Conservation (phyloP, 2,329 filamentous ascomycete genomes). For the Diaporthe sp. region DNA sequence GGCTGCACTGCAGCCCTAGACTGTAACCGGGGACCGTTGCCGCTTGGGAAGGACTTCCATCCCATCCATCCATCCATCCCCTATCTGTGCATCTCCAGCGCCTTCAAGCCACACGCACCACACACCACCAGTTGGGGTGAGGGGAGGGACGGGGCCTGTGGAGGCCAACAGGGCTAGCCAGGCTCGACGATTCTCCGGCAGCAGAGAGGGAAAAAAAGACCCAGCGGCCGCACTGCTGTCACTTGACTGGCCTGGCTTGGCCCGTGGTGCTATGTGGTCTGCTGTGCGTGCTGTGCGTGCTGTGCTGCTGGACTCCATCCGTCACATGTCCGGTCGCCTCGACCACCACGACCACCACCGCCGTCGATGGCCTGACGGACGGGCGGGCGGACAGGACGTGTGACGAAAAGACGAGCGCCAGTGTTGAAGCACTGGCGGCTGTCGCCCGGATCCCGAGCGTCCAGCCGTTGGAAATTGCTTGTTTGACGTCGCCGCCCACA, state of each 20-base stretch:
- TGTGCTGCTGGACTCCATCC: constrained; percentile 7
- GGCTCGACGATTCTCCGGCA: constrained; percentile 30
- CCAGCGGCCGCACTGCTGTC: constrained; percentile 23
- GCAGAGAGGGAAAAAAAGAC: not conserved
- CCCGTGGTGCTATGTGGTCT: constrained; percentile 11
- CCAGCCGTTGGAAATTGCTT: constrained; percentile 25
- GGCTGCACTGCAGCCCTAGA: constrained; percentile 37
- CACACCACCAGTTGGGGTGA: not conserved
- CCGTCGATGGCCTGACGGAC: constrained; percentile 13
- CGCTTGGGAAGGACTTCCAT: constrained; percentile 33
- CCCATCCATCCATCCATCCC: constrained; percentile 13
- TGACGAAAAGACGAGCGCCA: constrained; percentile 6
- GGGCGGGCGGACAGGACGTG: not conserved
- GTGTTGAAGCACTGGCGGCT: constrained; percentile 9
- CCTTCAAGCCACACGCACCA: constrained; percentile 19
- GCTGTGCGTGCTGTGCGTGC: constrained; percentile 22
- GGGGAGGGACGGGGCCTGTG: not conserved
- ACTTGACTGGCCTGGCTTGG: constrained; percentile 28
- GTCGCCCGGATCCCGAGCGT: constrained; percentile 11
- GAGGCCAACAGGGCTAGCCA: constrained; percentile 4
- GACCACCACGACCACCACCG: not conserved
- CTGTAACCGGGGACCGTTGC: constrained; percentile 39
- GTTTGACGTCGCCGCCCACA: constrained; percentile 4
- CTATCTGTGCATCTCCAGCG: constrained; percentile 30
- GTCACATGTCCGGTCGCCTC: constrained; percentile 26